Evolutionary conservation across 2,329 filamentous ascomycete genomes (phyloP).

Genomic region (Phoma sp.): DNA sequence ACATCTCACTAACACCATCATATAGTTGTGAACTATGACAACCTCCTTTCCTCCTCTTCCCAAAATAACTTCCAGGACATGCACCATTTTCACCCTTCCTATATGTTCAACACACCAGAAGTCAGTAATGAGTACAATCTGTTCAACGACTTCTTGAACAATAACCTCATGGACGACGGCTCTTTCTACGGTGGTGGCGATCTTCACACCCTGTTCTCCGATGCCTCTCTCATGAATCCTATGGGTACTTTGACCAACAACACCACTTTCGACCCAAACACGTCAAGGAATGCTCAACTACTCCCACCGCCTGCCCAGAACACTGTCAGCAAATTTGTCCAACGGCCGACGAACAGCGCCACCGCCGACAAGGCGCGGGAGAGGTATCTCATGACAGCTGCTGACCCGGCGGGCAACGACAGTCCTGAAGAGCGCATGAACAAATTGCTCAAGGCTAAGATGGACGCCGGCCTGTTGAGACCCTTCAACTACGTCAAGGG

Average conservation of each 20-base stretch:
- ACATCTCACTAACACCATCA: constrained; percentile 33
- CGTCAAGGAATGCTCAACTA: constrained; percentile 54
- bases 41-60: constrained; percentile 70
- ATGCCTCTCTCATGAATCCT: constrained; percentile 60
- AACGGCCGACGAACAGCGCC: constrained; percentile 66
- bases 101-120: constrained; percentile 93
- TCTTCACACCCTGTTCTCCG: constrained; percentile 62
- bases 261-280: constrained; percentile 47
- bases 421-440: constrained; percentile 95
- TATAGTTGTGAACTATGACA: constrained; percentile 80
- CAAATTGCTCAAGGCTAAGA: constrained; percentile 91
- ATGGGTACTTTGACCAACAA: constrained; percentile 49
- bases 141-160: constrained; percentile 94
- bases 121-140: constrained; percentile 96
- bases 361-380: constrained; percentile 78
- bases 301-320: constrained; percentile 52
- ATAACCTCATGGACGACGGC: constrained; percentile 79
- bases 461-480: constrained; percentile 90
- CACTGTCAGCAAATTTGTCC: constrained; percentile 61
- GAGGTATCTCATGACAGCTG: constrained; percentile 92
- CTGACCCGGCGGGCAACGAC: constrained; percentile 84
- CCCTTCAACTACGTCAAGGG: constrained; percentile 99
- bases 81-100: constrained; percentile 90
- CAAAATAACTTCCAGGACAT: constrained; percentile 92
- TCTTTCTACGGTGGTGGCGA: constrained; percentile 52